Evolutionary conservation across 2,329 filamentous ascomycete species (phyloP).

Genomic region (Aureobasidium lini): DNA sequence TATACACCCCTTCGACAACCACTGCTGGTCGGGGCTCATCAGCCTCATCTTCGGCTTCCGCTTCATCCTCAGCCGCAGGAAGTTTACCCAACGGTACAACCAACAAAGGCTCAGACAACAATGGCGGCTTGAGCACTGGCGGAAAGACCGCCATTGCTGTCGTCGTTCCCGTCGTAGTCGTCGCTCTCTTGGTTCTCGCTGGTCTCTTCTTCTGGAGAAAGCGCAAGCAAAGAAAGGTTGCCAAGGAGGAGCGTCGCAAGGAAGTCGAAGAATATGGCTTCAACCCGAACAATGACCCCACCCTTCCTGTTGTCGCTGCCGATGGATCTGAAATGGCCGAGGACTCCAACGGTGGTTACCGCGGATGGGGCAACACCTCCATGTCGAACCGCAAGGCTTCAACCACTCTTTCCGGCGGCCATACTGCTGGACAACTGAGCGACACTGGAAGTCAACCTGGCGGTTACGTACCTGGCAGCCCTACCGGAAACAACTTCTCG

Average conservation of each 20-base stretch:
- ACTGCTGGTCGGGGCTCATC: conserved; percentile 10
- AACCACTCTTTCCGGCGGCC: conserved; percentile 76
- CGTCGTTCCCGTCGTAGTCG: conserved; percentile 83
- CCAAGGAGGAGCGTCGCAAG: conserved; percentile 82
- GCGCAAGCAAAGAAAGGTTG: conserved; percentile 75
- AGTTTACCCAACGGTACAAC: conserved; percentile 17
- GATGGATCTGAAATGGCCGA: conserved; percentile 70
- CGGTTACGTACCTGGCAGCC: conserved; percentile 42
- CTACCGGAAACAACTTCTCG: conserved; percentile 40
- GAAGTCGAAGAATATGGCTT: conserved; percentile 97
- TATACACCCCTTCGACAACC: conserved; percentile 14
- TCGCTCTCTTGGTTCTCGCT: conserved; percentile 69
- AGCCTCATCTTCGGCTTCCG: conserved; percentile 15
- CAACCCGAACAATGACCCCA: conserved; percentile 94
- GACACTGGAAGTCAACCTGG: conserved; percentile 56
- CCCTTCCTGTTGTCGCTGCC: conserved; percentile 53
- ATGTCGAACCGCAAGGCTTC: conserved; percentile 68
- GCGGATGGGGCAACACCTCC: conserved; percentile 84
- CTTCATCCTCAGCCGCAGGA: conserved; percentile 18
- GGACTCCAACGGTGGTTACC: conserved; percentile 70
- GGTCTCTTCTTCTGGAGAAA: conserved; percentile 82
- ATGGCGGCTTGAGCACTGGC: conserved; percentile 48
- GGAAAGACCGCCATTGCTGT: conserved; percentile 87
- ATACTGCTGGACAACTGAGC: conserved; percentile 47
- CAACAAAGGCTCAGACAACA: conserved; percentile 12